Conservation (phyloP, 768 basidiomycete genomes). For the Collybia nuda region DNA sequence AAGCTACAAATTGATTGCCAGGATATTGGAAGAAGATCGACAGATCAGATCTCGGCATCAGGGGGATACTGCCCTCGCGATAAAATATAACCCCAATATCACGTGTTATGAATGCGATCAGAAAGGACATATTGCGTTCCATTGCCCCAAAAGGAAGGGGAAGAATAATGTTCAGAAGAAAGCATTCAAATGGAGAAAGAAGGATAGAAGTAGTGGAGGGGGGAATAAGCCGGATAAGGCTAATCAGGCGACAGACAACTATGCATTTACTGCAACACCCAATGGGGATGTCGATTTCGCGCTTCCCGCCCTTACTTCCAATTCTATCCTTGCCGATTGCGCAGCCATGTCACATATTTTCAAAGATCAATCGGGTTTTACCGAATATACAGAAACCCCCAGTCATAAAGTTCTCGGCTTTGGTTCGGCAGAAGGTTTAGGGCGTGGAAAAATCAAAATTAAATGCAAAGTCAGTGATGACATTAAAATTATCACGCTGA, state of each 20-base stretch:
- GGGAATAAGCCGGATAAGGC: constrained; percentile 5
- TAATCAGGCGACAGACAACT: constrained; percentile 8
- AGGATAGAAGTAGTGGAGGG: constrained; percentile 1
- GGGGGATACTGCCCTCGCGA: constrained; percentile 15
- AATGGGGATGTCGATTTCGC: too few relatives aligned
- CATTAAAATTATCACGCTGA: too few relatives aligned
- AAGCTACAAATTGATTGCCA: constrained; percentile 18
- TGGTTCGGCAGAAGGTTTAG: too few relatives aligned
- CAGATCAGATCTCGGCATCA: constrained; percentile 4
- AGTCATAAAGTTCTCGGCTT: neutral
- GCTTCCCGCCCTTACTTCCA: too few relatives aligned
- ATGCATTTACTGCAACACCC: neutral
- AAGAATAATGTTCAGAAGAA: too few relatives aligned
- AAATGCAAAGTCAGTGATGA: too few relatives aligned
- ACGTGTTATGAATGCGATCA: constrained; percentile 10
- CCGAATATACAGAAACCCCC: too few relatives aligned
- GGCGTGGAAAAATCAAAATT: too few relatives aligned
- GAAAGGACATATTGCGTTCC: constrained; percentile 6
- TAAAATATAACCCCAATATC: constrained; percentile 11
- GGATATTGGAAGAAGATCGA: constrained; percentile 22
- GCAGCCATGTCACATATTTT: too few relatives aligned
- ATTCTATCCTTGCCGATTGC: too few relatives aligned
- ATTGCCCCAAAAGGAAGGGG: constrained; percentile 4
- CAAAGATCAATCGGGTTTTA: too few relatives aligned
- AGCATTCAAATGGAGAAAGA: too few relatives aligned